Conservation (phyloP, 1,284 basidiomycete species). For the Fomes fomentarius region DNA sequence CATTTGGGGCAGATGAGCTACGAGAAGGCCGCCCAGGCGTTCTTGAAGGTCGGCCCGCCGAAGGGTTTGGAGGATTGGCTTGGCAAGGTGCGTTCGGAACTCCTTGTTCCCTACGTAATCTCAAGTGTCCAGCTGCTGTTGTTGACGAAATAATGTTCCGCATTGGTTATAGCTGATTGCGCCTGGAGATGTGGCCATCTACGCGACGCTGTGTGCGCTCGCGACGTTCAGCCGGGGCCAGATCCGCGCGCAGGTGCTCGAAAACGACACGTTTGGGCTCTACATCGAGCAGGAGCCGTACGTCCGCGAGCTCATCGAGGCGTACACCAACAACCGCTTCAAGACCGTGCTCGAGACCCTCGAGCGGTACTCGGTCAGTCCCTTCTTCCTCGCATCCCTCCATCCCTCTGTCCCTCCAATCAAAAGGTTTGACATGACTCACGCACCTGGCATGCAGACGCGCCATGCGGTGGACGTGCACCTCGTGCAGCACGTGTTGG, state of each 20-base stretch:
- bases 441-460: no score
- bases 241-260: conserved; percentile 72
- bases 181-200: conserved; percentile 81
- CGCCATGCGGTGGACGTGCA: conserved; percentile 80
- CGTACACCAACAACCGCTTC: conserved; percentile 84
- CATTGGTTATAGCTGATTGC: conserved; percentile 67
- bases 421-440: no score
- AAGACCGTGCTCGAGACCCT: conserved; percentile 77
- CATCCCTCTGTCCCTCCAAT: no score
- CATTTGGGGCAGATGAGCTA: conserved; percentile 72
- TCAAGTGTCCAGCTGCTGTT: not conserved
- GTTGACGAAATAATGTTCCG: no score
- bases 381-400: not conserved
- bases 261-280: conserved; percentile 69
- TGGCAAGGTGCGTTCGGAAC: conserved; percentile 51
- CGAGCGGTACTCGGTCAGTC: conserved; percentile 68
- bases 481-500: conserved; percentile 64
- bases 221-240: conserved; percentile 70
- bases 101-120: not conserved
- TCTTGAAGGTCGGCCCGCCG: conserved; percentile 69
- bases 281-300: conserved; percentile 89
- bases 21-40: conserved; percentile 73
- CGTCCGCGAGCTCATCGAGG: conserved; percentile 79
- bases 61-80: conserved; percentile 73
- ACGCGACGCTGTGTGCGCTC: conserved; percentile 80